Base-by-base conservation (phyloP, 2,329 filamentous ascomycete genomes). In the Aspergillus ochraceus region DNA sequence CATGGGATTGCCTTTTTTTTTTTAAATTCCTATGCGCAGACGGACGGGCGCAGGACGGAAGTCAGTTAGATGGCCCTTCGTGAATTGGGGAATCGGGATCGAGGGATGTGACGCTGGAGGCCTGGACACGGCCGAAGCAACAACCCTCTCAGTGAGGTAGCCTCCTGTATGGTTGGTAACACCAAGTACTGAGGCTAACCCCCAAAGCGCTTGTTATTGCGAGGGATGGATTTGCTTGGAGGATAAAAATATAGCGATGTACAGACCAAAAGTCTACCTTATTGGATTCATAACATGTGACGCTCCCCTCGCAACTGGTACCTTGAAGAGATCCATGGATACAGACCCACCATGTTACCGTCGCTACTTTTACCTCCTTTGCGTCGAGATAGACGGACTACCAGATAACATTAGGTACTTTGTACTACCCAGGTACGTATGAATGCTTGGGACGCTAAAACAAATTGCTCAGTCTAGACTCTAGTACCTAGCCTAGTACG, bases 31-130 rank as follows among this genome's bases (percentile, higher is more conserved):
- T 39, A 30, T 20, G 39, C 53, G 53, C 58, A 58, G 55, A 60
- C 30, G 54, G 54, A 45, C 22, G 42, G 52, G 60, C 39, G 61
- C 61, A 61, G 49, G 56, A 57, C 8, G 32, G 32, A 10, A 60
- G 58, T 58, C 63, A 61, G 52, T 60, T 26, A 54, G 55, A 51
- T 49, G 47, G 20, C 51, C 39, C 52, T 11, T 54, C 47, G 54
- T 53, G 47, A 54, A 52, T 60, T 52, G 51, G 58, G 56, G 49
- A 58, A 47, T 20, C 32, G 32, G 45, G 54, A 22, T 26, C n/a
- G 14, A 36, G 17, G 12, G 45, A 36, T 49, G 29, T 46, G 46
- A 54, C 24, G 24, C 24, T 24, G 24, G 24, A 24, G 22, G 22
- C 3, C 49, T 58, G 56, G 56, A 19, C 30, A 49, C 8, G 19